Evolutionary conservation across 306 rosid species (phyloP), one percentile per base, ranked within the genome.

Genomic region (Ochetophila trinervis): DNA sequence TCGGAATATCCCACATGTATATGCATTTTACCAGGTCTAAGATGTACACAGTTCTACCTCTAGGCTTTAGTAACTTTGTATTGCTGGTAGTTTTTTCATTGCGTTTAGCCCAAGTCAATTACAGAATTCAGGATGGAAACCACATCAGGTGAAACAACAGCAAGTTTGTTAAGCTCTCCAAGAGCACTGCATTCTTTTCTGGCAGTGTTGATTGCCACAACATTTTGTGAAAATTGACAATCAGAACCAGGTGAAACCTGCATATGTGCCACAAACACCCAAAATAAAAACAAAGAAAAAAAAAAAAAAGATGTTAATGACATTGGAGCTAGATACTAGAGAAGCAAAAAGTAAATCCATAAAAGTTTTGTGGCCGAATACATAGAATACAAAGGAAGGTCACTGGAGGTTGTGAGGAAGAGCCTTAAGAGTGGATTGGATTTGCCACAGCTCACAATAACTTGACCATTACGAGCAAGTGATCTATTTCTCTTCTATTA

Each of bases 171-270:
- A 8, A 87, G 21, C 59, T 82, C 81, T 53, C 99, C 94, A 48
- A 90, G 85, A 73, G 57, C 80, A 21, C 81, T 74, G 66, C 84
- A 82, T 44, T 73, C 62, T 67, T 71, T 78, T 63, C 83, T 42
- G 21, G 59, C 71, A 4, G 65, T 58, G 85, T 90, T 81, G 67
- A 90, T 79, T 37, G 84, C 97, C 21, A 79, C 84, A 61, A 84
- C 72, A 76, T 87, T 79, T 74, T 87, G 87, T 68, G 69, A 53
- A 78, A 37, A 75, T 50, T 1, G 0, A 65, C 73, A 53, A 11
- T 93, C 70, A n/a, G 83, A n/a, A 68, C 99, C 97, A 52, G 91
- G 76, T 52, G 94, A 83, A 13, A 93, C 91, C 99, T 89, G 90
- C 78, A 70, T 4, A 18, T 56, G 18, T 40, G 56, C 8, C 54